Base-by-base conservation (phyloP, 305 asterid genomes). In the Fraxinus angustifolia region DNA sequence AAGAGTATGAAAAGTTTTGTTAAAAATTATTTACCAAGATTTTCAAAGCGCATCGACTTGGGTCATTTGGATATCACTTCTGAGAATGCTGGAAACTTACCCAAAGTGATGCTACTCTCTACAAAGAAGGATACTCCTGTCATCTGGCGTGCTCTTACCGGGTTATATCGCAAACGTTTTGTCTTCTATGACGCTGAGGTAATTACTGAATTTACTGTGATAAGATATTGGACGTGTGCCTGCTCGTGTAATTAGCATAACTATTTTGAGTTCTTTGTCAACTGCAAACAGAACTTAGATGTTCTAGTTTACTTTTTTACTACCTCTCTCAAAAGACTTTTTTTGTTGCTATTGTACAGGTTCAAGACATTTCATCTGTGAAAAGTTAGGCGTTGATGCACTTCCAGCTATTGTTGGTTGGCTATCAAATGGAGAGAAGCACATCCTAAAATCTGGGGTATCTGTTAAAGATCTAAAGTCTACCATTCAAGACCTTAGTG, bases 321-420 rank as follows among this genome's bases (percentile, higher is more conserved):
- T 75, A 80, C 58, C 73, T 8, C n/a, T 28, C 19, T 84, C 42
- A 67, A 62, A 76, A 42, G 31, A 23, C 73, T 48, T 33, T 4
- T 11, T 40, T 36, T 23, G 67, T 53, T 78, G 58, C 71, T 38
- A 58, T 73, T 76, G 14, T 80, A 33, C 80, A 96, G 99, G 97
- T 94, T 75, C 90, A 33, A 56, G 98, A 91, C 79, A 83, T 78
- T 77, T 90, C 98, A 56, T 82, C 86, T 38, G 88, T 88, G 81
- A 88, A 83, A 86, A 81, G 73, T 80, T 96, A 81, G 98, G 97
- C 10, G 81, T 93, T 4, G 88, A 90, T 82, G 88, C 94, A 56
- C 97, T 96, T 85, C 99, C 99, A 34, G 98, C 98, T 21, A 81
- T 96, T 17, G 83, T 94, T 83, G 95, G 98, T 60, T 91, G 97